Evolutionary conservation across 1,284 basidiomycete species (phyloP), one percentile per base, ranked within the genome.

Genomic region (Ceratobasidium sp.): DNA sequence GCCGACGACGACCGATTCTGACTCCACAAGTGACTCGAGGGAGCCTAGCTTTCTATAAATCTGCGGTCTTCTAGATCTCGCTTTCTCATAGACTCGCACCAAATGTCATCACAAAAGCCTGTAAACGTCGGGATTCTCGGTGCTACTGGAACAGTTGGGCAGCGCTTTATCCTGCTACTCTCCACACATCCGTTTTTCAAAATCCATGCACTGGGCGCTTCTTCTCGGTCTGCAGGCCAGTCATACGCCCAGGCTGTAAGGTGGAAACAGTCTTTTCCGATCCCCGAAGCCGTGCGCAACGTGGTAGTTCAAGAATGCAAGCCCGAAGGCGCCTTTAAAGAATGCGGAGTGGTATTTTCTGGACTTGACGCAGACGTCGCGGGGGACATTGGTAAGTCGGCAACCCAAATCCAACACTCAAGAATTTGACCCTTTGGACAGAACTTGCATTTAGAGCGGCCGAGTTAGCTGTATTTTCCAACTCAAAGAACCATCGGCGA

Each of bases 91-190:
- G 17, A 25, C 38, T 2, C 67, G 2, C 22, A 6, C 15, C 3
- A 53, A 65, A 35, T 0, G 73, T 73, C 71, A 25, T 50, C 27
- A 31, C 71, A 74, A 54, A 78, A 62, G 13, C 73, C 83, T 75
- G 80, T 94, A 81, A 91, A 92, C 74, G 95, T 99, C 73, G 96
- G 94, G 73, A 84, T 99, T 70, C 86, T 99, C 20, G 96, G 96
- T 55, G 97, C 97, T 4, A 99, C 97, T 0, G 97, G 96, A 55
- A 96, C 93, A 56, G 95, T 98, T 69, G 95, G 95, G 25, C 95
- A 98, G 80, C 87, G 93, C 70, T 99, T 99, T 80, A 94, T 99
- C 79, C 85, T 90, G 69, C 88, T 98, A 69, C 90, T 99, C 55
- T 84, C 92, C 6, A 78, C 82, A 12, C 97, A 99, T 78, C 95